Base-by-base conservation (phyloP, 345 rosid genomes). In the Triadica sebifera region DNA sequence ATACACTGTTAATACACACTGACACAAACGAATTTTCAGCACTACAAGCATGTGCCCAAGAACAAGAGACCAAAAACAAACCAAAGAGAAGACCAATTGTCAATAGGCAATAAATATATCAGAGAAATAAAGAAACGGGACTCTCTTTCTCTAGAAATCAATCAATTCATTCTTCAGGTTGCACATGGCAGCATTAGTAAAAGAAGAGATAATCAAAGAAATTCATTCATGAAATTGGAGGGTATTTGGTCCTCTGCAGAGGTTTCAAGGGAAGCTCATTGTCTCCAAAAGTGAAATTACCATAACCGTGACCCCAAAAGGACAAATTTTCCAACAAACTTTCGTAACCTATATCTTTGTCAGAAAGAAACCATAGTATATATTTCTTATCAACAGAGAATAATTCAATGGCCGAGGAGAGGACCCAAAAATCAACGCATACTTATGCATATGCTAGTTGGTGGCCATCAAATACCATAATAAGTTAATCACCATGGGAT, bases 321-420 rank as follows among this genome's bases (percentile, higher is more conserved):
- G 74, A 79, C 81, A 69, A 76, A 71, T 49, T 69, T 69, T 78
- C 50, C 51, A 71, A 80, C 84, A 76, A 76, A 80, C 76, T 24
- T 67, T n/a, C 57, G 85, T 75, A 78, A 78, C 79, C 50, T 55
- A 72, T 80, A 69, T 50, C 68, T 51, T 60, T 70, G 29, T 39
- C 47, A 45, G 72, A 61, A 65, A 65, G 38, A 71, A 59, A 53
- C n/a, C 45, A 67, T 37, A 9, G 22, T 37, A 68, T 39, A 38
- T 60, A 9, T 12, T 29, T 29, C 8, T 47, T 7, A 51, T 60
- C 53, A 70, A 38, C 62, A 71, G 71, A 34, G 25, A 62, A 50
- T 37, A 49, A 69, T 56, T 62, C 24, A 51, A 46, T 55, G 29
- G 29, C 41, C 57, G 51, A 39, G 4, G 22, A 25, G 12, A 19